Evolutionary conservation across 2,329 filamentous ascomycete genomes (phyloP).

Genomic region (Mycocentrospora acerina): DNA sequence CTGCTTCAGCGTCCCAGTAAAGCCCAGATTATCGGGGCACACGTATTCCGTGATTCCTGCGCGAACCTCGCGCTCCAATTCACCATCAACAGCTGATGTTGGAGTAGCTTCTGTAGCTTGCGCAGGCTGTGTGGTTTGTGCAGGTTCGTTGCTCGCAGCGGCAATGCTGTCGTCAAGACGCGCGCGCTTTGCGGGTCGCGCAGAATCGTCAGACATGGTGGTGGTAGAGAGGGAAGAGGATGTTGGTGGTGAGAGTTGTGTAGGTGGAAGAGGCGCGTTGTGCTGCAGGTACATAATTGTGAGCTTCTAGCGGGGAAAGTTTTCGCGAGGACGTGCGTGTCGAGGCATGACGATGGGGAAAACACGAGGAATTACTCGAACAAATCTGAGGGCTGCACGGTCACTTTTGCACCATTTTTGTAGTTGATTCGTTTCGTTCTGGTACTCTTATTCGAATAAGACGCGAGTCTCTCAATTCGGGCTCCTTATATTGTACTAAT

Average conservation of each 20-base stretch:
- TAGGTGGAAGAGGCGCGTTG: background rate
- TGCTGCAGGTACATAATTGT: conserved; percentile 5
- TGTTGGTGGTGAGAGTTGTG: conserved; percentile 1
- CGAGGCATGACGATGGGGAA: no score
- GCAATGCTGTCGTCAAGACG: conserved; percentile 27
- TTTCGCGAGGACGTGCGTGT: conserved; percentile 17
- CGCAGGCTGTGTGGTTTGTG: conserved; percentile 2
- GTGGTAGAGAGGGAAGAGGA: background rate
- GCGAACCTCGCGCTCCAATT: conserved; percentile 45
- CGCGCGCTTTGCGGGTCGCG: conserved; percentile 36
- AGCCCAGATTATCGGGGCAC: conserved; percentile 58
- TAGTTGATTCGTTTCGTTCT: no score
- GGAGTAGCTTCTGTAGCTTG: conserved; percentile 3
- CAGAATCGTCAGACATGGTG: conserved; percentile 17
- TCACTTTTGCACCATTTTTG: no score
- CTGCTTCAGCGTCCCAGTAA: conserved; percentile 67
- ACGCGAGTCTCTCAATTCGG: no score
- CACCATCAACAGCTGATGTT: conserved; percentile 20
- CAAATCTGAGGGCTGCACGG: no score
- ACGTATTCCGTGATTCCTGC: conserved; percentile 67
- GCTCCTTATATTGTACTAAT: no score
- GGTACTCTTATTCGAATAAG: no score
- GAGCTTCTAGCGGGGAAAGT: conserved; percentile 28
- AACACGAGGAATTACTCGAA: no score
- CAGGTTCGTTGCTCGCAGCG: conserved; percentile 10